These are phyloP conservation scores for Blastocystis sp. DNA, from an alignment of 352 stramenopile species.

Conservation along the genomic window DNA sequence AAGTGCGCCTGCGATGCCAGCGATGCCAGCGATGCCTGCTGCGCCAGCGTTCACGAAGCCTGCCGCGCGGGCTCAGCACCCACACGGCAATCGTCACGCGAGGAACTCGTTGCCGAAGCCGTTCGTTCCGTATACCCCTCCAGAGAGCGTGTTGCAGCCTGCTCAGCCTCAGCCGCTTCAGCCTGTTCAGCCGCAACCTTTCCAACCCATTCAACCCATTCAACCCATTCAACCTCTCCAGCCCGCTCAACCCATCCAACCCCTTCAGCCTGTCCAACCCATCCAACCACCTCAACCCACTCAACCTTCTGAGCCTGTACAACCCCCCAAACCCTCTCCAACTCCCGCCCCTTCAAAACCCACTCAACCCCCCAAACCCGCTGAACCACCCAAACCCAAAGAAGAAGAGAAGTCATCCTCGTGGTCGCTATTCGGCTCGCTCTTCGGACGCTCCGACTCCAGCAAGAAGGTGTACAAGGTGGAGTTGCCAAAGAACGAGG, in stretches of 20 bases:
- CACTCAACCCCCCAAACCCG: neutral
- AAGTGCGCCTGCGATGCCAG: neutral
- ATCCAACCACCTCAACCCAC: neutral
- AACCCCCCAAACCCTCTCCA: slow-evolving; percentile 11
- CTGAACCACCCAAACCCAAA: neutral
- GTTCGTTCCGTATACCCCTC: neutral
- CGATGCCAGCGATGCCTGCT: neutral
- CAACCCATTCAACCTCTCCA: neutral
- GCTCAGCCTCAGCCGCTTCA: neutral
- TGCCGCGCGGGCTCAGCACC: neutral
- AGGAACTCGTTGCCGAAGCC: neutral
- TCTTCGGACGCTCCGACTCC: slow-evolving; percentile 61
- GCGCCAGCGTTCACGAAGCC: neutral
- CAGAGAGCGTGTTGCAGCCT: neutral
- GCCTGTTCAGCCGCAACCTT: neutral
- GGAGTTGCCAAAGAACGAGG: slow-evolving; percentile 69
- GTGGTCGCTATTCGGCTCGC: slow-evolving; percentile 56
- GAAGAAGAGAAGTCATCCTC: slow-evolving; percentile 32
- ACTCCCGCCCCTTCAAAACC: neutral
- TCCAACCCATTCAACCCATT: neutral
- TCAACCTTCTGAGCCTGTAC: neutral
- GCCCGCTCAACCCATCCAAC: neutral
- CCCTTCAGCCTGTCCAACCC: neutral
- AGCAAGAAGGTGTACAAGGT: slow-evolving; percentile 73
- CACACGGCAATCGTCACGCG: neutral